These are phyloP conservation scores for Lactifluus volemus DNA, from an alignment of 768 basidiomycete genomes.

Conservation along the genomic window DNA sequence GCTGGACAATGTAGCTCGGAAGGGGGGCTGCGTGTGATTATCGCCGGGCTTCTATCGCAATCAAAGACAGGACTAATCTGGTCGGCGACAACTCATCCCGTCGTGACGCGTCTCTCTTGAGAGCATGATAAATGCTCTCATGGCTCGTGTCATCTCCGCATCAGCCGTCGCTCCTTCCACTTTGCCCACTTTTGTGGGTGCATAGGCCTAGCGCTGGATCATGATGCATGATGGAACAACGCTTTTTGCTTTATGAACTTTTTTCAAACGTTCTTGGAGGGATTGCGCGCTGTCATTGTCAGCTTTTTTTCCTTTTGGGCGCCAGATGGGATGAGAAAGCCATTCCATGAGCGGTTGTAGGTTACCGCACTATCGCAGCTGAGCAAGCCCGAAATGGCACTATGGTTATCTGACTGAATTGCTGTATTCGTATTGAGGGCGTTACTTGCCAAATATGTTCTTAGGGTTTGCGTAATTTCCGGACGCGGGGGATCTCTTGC, in stretches of 20 bases:
- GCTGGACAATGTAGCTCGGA: background rate
- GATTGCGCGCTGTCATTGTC: background rate
- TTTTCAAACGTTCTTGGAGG: background rate
- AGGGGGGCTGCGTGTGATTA: slow-evolving; percentile 5
- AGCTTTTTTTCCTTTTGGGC: background rate
- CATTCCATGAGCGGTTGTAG: background rate
- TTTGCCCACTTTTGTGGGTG: background rate
- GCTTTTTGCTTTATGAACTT: no score
- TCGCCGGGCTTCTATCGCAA: background rate
- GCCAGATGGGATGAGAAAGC: background rate
- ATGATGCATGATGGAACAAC: background rate
- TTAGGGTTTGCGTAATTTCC: slow-evolving; percentile 5
- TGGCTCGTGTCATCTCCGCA: background rate
- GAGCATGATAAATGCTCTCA: background rate
- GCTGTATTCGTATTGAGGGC: background rate
- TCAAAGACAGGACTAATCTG: background rate
- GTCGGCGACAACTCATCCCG: background rate
- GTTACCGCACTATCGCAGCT: slow-evolving; percentile 7
- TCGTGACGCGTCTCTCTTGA: no score
- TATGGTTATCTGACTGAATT: background rate
- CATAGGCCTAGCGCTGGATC: background rate
- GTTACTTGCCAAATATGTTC: background rate
- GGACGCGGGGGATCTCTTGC: background rate
- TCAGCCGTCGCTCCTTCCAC: no score
- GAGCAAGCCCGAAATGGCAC: slow-evolving; percentile 1